Conservation (phyloP, 495 filamentous ascomycete genomes). For the Neurospora discreta region DNA sequence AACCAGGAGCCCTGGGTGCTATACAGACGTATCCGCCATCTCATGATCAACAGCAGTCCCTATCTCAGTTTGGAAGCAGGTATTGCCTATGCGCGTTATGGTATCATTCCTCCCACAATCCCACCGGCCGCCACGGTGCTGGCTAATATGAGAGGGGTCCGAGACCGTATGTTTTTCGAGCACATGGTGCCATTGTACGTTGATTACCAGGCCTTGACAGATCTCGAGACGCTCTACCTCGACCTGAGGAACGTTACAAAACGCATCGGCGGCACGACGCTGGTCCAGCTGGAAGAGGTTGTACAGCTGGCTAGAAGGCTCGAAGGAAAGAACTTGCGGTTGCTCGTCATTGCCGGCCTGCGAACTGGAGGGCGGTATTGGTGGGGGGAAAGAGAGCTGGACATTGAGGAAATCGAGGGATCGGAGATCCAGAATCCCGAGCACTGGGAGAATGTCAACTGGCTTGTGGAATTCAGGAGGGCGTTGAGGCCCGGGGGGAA, state of each 20-base stretch:
- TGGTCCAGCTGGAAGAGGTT: neutral
- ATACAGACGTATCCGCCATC: neutral
- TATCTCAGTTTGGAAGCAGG: neutral
- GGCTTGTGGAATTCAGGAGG: slow-evolving; percentile 3
- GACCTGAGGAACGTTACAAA: slow-evolving; percentile 1
- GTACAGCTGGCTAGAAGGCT: neutral
- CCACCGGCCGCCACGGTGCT: neutral
- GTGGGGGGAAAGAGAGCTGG: neutral
- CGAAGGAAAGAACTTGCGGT: neutral
- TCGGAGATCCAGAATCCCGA: neutral
- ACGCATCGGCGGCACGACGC: too few relatives aligned
- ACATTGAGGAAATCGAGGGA: slow-evolving; percentile 1
- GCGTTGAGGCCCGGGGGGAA: slow-evolving; percentile 13
- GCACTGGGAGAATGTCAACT: neutral
- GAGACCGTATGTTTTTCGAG: neutral
- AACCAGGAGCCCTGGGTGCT: neutral
- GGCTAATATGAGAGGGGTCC: neutral
- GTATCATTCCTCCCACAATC: neutral
- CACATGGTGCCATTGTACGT: neutral
- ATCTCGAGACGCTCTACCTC: slow-evolving; percentile 10
- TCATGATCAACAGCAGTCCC: neutral
- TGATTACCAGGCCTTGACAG: slow-evolving; percentile 2
- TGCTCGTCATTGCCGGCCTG: slow-evolving; percentile 14
- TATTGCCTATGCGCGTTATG: neutral
- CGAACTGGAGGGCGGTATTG: neutral